A percentile compares a stretch with the other conserved stretches of the same genome.
Evolutionary conservation across 345 rosid species (phyloP).

Genomic region (Cardamine chenopodiifolia): DNA sequence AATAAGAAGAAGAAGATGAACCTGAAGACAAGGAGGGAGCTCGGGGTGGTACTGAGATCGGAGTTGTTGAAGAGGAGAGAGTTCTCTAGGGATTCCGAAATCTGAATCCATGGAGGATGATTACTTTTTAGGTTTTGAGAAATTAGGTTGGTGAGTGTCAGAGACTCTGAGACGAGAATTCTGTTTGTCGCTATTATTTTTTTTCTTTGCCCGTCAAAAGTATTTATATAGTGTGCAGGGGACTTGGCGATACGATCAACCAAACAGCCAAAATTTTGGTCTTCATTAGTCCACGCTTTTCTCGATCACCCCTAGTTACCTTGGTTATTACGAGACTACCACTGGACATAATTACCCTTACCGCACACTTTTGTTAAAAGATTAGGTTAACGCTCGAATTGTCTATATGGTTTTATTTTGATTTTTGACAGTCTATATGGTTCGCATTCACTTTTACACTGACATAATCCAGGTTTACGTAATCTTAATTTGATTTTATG

Average conservation of each 20-base stretch:
- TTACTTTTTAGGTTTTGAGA: slow-evolving; percentile 25
- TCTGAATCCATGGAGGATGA: slow-evolving; percentile 79
- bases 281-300: slow-evolving; percentile 15
- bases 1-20: slow-evolving; percentile 2
- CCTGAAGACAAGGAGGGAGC: slow-evolving; percentile 97
- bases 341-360: neutral
- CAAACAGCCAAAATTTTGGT: slow-evolving; percentile 26
- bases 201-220: neutral
- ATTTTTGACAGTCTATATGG: neutral
- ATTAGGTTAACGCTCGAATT: neutral
- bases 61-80: slow-evolving; percentile 77
- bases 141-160: slow-evolving; percentile 35
- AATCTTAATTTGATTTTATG: neutral
- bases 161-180: neutral
- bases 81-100: slow-evolving; percentile 88
- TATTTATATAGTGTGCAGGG: slow-evolving; percentile 44
- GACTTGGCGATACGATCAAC: slow-evolving; percentile 49
- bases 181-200: neutral
- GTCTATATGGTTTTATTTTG: neutral
- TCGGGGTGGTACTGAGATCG: slow-evolving; percentile 84
- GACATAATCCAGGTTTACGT: neutral
- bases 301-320: neutral
- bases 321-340: slow-evolving; percentile 24
- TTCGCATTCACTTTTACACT: neutral
- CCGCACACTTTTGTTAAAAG: neutral